Evolutionary conservation across 1,284 basidiomycete genomes (phyloP), one percentile per base, ranked within the genome.

Genomic region (Sporisorium exsertum): DNA sequence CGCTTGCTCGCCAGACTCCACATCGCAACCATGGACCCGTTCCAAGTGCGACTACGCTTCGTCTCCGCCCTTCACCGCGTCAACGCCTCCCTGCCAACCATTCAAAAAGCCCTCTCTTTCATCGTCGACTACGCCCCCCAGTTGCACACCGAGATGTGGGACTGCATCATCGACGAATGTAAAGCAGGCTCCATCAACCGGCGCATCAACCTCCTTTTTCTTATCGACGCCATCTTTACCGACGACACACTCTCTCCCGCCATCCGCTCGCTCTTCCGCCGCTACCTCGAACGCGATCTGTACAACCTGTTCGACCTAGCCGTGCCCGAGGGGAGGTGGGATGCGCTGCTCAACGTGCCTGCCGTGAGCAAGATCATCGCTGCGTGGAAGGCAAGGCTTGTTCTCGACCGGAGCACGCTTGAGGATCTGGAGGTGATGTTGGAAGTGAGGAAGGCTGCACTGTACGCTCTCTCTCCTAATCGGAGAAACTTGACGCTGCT

Each of bases 201-300:
- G 24, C 90, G 94, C 20, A 95, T 97, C 81, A 97, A 97, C 86
- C 92, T 97, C 66, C 87, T 97, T 0, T 95, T 97, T 86, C 91
- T 96, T 82, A 90, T 97, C 64, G 95, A 97, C 86, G 90, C 91
- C 0, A 88, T 97, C 10, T 76, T 86, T 42, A 77, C 75, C 24
- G 69, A 70, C 52, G 67, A 59, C 18, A 64, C 70, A 24, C 56
- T 66, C 51, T 73, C 61, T 22, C 51, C 66, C 24, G 1, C 50
- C 29, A 62, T 77, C 50, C 26, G 66, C 43, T 6, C 56, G 43
- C 40, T 71, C 58, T 72, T 58, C 43, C 52, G 35, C 7, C 40
- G 42, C 0, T 47, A 65, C 9, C 58, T 74, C 42, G 55, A 63
- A 26, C 49, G 67, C 4, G 77, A 78, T 50, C 53, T 73, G 8